These are phyloP conservation scores for Anthostomella pinea DNA, from an alignment of 2,329 filamentous ascomycete genomes.

Conservation along the genomic window DNA sequence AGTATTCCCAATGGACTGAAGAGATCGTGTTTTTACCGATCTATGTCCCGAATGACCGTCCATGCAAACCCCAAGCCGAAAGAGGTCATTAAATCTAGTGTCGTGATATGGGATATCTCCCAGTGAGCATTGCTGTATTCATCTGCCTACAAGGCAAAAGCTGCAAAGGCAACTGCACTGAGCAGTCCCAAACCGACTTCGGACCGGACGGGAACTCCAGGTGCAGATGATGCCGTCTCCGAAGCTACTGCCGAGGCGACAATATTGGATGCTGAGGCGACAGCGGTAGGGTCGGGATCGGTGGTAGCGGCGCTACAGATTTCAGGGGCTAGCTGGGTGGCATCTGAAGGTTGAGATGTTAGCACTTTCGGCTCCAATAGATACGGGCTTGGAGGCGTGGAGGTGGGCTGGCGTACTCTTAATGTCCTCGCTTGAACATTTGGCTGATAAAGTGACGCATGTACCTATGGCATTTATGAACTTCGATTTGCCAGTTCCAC, in stretches of 20 bases:
- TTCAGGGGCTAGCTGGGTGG: constrained; percentile 19
- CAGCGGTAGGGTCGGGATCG: constrained; percentile 24
- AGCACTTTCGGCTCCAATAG: constrained; percentile 1
- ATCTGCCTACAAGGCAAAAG: constrained; percentile 27
- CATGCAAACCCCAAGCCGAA: no score
- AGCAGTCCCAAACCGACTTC: constrained; percentile 27
- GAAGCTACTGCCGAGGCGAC: constrained; percentile 26
- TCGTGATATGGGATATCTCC: no score
- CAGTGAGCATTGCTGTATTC: no score
- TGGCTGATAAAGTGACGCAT: constrained; percentile 18
- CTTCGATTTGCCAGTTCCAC: constrained; percentile 17
- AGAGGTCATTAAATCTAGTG: no score
- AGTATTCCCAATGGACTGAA: no score
- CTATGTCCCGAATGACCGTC: no score
- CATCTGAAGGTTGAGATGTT: constrained; percentile 13
- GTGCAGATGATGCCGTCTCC: constrained; percentile 11
- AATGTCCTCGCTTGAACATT: constrained; percentile 21
- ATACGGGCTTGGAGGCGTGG: background rate
- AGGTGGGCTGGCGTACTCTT: constrained; percentile 21
- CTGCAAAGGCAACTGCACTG: constrained; percentile 25
- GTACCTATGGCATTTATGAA: constrained; percentile 23
- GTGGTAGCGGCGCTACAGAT: constrained; percentile 26
- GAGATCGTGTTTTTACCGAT: no score
- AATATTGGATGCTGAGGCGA: constrained; percentile 29
- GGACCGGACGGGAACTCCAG: constrained; percentile 23